Conservation (phyloP, 2,329 filamentous ascomycete species). For the Ophiognomonia clavigignenti-juglandacearum region DNA sequence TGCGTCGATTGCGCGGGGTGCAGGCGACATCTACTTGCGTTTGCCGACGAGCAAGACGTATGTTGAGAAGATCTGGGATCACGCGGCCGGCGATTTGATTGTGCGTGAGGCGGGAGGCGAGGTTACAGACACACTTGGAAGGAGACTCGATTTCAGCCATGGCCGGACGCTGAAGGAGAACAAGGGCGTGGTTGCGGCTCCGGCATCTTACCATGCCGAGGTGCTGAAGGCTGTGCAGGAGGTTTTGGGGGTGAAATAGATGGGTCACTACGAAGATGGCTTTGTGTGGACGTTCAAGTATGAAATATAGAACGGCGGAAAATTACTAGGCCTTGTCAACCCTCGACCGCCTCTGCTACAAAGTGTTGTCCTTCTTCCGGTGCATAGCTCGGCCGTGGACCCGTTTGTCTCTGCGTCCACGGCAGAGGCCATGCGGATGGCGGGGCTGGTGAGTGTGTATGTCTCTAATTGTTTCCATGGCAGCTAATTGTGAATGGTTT, state of each 20-base stretch:
- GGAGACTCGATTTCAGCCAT: slow-evolving; percentile 77
- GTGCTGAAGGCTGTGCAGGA: slow-evolving; percentile 80
- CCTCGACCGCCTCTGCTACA: too few relatives aligned
- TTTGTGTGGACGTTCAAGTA: too few relatives aligned
- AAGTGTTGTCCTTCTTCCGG: too few relatives aligned
- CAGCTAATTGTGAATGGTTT: too few relatives aligned
- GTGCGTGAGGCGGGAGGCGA: slow-evolving; percentile 89
- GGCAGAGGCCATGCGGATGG: too few relatives aligned
- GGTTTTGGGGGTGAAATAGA: slow-evolving; percentile 53
- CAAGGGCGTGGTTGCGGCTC: slow-evolving; percentile 89
- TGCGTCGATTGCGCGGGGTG: slow-evolving; percentile 86
- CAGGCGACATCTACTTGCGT: slow-evolving; percentile 90
- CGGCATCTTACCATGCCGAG: slow-evolving; percentile 66
- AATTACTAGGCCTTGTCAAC: too few relatives aligned
- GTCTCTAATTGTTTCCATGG: too few relatives aligned
- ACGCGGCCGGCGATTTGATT: slow-evolving; percentile 90
- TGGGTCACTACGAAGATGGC: not conserved
- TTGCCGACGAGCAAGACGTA: slow-evolving; percentile 77
- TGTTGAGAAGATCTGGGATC: slow-evolving; percentile 99
- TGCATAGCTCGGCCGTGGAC: too few relatives aligned
- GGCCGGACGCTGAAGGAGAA: slow-evolving; percentile 85
- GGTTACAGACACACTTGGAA: slow-evolving; percentile 85
- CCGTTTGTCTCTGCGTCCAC: too few relatives aligned
- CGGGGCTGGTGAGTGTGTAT: too few relatives aligned
- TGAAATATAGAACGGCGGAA: too few relatives aligned